Evolutionary conservation across 2,329 filamentous ascomycete genomes (phyloP), one percentile per base, ranked within the genome.

Genomic region (Ceratocystis cubensis): DNA sequence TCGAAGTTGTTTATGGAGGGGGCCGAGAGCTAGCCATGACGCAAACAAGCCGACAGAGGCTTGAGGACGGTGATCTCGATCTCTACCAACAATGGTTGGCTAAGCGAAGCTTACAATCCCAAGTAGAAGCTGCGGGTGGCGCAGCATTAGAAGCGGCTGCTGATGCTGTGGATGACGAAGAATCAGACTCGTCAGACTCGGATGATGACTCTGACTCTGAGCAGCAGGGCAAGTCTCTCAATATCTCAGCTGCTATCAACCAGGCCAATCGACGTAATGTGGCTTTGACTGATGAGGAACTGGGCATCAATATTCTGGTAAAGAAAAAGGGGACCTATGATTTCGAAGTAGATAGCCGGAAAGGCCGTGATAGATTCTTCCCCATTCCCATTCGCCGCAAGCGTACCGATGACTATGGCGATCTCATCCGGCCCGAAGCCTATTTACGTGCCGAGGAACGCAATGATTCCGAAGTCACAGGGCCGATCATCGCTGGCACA

Each of bases 71-170:
- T 50, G 93, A 97, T 71, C 80, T 94, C 13, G 77, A 82, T 15
- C 78, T 91, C 1, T 97, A 99, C 73, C 91, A 97, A 72, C 91
- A 96, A 73, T 96, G 91, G 81, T 81, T 96, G 8, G 91, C 91
- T 0, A 90, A 96, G 75, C 83, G 89, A 37, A 91, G 96, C 73
- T 80, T 96, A 6, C 89, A 96, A 72, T 89, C 89, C 57, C 92
- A 89, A 0, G 79, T 91, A 22, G 88, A 92, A 71, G 81, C 82
- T 5, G 53, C 53, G 2, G 84, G 87, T 66, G 87, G 85, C 20
- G 82, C 84, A 65, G 83, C 85, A 62, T 77, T 93, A 1, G 88
- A 93, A 71, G 80, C 84, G 0, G 53, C 28, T 3, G 82, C 87
- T 41, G 85, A 83, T 1, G 89, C 91, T 69, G 85, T 86, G 4